These are phyloP conservation scores for Anaeromyces robustus DNA, from an alignment of 192 early-diverging fungal genomes.

Conservation along the genomic window DNA sequence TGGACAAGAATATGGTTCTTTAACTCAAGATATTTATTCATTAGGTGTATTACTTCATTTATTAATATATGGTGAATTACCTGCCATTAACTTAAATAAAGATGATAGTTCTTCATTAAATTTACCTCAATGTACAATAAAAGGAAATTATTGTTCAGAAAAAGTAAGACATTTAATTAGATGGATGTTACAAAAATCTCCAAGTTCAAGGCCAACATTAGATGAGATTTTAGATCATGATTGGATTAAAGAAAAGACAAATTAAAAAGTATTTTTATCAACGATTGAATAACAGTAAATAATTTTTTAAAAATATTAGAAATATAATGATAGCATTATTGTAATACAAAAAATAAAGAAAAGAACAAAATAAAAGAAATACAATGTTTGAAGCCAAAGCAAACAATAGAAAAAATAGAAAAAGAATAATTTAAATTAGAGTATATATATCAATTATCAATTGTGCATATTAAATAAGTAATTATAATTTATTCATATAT, in stretches of 20 bases:
- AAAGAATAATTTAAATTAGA: no score
- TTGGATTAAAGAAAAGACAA: slow-evolving; percentile 24
- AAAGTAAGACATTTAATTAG: slow-evolving; percentile 37
- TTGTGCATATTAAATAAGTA: no score
- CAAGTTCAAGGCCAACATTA: slow-evolving; percentile 38
- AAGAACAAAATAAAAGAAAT: no score
- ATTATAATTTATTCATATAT: no score
- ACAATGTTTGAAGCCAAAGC: no score
- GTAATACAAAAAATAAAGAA: no score
- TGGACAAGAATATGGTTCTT: background rate
- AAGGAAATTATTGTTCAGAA: background rate
- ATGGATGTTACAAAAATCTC: slow-evolving; percentile 47
- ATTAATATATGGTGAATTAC: background rate
- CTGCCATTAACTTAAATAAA: background rate
- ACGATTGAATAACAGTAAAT: no score
- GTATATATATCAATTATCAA: no score
- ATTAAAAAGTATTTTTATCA: background rate
- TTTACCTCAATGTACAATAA: background rate
- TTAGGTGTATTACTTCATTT: background rate
- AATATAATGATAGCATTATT: no score
- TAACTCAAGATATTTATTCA: background rate
- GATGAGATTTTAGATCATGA: slow-evolving; percentile 38
- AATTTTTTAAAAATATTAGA: no score
- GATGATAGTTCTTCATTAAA: background rate
- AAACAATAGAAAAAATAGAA: no score